Conservation (phyloP, 1,139 yeast species). For the Suhomyces maxii region DNA sequence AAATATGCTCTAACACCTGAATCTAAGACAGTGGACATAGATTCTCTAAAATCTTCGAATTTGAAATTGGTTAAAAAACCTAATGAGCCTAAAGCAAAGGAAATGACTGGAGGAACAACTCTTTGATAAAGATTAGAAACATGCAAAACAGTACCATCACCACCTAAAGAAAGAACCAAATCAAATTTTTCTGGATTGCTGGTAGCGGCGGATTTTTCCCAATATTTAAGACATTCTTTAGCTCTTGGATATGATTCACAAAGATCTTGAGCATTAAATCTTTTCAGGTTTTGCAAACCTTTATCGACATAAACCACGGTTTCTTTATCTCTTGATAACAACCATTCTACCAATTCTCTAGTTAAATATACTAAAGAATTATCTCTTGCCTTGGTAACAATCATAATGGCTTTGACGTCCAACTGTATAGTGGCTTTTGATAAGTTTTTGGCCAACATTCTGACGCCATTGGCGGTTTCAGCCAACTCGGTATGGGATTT, state of each 20-base stretch:
- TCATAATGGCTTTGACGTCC: conserved; percentile 67
- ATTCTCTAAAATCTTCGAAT: conserved; percentile 65
- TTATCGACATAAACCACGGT: conserved; percentile 71
- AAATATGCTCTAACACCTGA: conserved; percentile 76
- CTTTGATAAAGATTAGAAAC: conserved; percentile 77
- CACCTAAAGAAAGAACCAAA: conserved; percentile 78
- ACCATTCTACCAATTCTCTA: conserved; percentile 77
- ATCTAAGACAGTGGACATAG: conserved; percentile 56
- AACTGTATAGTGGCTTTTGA: conserved; percentile 73
- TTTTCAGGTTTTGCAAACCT: conserved; percentile 56
- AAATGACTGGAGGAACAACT: conserved; percentile 85
- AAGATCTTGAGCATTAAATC: conserved; percentile 57
- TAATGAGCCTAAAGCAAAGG: conserved; percentile 76
- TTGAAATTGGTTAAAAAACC: conserved; percentile 81
- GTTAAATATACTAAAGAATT: conserved; percentile 72
- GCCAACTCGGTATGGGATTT: conserved; percentile 74
- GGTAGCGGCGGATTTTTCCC: conserved; percentile 63
- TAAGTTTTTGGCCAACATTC: conserved; percentile 74
- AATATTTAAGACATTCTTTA: conserved; percentile 51
- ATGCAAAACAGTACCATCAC: conserved; percentile 86
- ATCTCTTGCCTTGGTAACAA: conserved; percentile 85
- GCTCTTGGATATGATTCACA: conserved; percentile 43
- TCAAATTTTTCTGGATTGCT: conserved; percentile 65
- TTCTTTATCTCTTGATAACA: conserved; percentile 45
- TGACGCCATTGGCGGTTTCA: conserved; percentile 83